Base-by-base conservation (phyloP, 139 green algal species). In the Pleodorina starrii region DNA sequence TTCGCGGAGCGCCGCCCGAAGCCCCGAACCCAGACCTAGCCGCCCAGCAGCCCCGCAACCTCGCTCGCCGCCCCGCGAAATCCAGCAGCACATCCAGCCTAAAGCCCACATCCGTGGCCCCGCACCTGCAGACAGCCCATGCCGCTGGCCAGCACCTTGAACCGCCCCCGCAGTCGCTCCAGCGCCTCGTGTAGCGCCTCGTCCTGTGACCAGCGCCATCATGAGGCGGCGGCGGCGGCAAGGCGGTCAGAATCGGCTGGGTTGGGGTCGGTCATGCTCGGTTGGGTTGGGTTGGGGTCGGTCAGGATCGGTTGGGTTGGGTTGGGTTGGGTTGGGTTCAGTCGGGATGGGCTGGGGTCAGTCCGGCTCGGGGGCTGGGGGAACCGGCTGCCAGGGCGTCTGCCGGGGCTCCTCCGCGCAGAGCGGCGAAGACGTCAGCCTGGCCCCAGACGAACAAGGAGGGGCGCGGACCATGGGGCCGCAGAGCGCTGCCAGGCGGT, bases 151-250 rank as follows among this genome's bases (percentile, higher is more conserved):
- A 95, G 86, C 27, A 93, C 90, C 76, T 97, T 97, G 92, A 96
- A 97, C 38, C 93, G 92, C 0, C 93, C 92, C 0, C 94, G 90
- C 74, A 97, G 40, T 5, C 84, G 78, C 77, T 95, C 94, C 91
- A 97, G 90, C 48, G 93, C 68, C 1, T 96, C 93, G 43, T 95
- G 93, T 79, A 97, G 87, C 43, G 86, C 57, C 80, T 95, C 94
- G 54, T 97, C 93, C 95, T 97, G 94, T 75, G 29, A 12, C 54
- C 3, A 66, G 2, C 54, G 6, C 54, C 6, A 9, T 12, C 21
- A 25, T 5, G 54, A 66, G 54, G 9, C 54, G 3, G 54, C 54
- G 25, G 54, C 29, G 54, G 25, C 21, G 5, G 54, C 25, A 25
- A 66, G 54, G 54, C 29, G 2, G 54, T 25, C 54, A 25, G 54